Evolutionary conservation across 352 stramenopile genomes (phyloP), one percentile per base, ranked within the genome.

Genomic region (Blastocystis sp.): DNA sequence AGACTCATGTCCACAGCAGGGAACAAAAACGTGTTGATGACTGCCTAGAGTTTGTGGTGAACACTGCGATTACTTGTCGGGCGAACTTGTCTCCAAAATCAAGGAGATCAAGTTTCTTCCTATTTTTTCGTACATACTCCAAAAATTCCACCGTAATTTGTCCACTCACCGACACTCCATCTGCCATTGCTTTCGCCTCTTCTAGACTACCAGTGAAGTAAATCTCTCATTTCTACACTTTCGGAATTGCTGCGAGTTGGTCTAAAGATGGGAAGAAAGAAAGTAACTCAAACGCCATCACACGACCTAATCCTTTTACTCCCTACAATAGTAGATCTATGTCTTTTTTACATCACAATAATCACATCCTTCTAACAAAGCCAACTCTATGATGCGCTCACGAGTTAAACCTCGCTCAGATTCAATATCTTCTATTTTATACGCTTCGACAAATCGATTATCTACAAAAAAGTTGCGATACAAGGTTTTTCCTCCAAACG

Each of bases 391-490:
- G 39, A 98, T 93, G 64, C 97, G 93, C 53, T 98, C 93, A 45
- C 94, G 94, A 20, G 93, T 93, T 34, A 99, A 94, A 3, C 94
- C 95, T 56, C 98, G 91, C 87, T 98, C 96, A 39, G 91, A 92
- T 88, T 97, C 90, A 24, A 98, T 94, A 90, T 99, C 96, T 24
- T 93, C 90, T 6, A 95, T 94, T 50, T 93, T 94, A 91, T 99
- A 99, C 1, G 94, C 96, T 92, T 99, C 97, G 9, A 99, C 97
- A 91, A 97, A 99, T 90, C 98, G 98, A 76, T 97, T 93, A 85
- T 99, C 95, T 82, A 98, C 95, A 89, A 99, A 99, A 90, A 99
- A 99, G 91, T 99, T 99, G 90, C 98, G 98, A 93, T 99, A 99
- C 20, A 99, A 94, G 37, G 91, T 93, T 56, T 93, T 91, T 16